phyloP scores from a whole-genome alignment of 441 rosid species.

The Adansonia grandidieri region DNA sequence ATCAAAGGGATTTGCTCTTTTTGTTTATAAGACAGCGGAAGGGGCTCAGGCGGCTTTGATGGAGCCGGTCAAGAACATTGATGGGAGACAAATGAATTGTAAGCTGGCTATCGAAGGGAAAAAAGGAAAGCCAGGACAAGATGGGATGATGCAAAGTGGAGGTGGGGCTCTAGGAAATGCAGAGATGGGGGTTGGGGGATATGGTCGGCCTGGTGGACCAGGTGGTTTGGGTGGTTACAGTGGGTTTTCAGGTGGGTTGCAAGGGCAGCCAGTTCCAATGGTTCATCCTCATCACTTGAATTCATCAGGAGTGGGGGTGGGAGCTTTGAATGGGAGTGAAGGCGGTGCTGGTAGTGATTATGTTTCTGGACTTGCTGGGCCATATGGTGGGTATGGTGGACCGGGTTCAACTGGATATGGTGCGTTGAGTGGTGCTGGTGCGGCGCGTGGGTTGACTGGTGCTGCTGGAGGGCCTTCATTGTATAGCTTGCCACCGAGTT shows the following conservation, averaged over 20 bases:
- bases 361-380: constrained; percentile 51
- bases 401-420: constrained; percentile 36
- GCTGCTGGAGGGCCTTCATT: constrained; percentile 47
- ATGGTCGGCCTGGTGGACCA: constrained; percentile 50
- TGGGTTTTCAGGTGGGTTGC: constrained; percentile 49
- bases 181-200: constrained; percentile 51
- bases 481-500: constrained; percentile 70
- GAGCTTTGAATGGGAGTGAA: constrained; percentile 41
- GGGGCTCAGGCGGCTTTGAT: constrained; percentile 85
- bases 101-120: constrained; percentile 79
- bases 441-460: constrained; percentile 14
- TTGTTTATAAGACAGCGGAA: constrained; percentile 78
- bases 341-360: constrained; percentile 41
- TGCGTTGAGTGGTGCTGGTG: constrained; percentile 38
- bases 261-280: constrained; percentile 40
- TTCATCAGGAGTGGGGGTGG: constrained; percentile 45
- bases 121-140: constrained; percentile 51
- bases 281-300: constrained; percentile 51
- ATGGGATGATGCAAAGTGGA: constrained; percentile 33
- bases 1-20: constrained; percentile 77
- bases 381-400: constrained; percentile 43
- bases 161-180: neutral
- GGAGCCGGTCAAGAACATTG: constrained; percentile 79
- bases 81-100: constrained; percentile 78
- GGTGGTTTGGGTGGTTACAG: constrained; percentile 47